phyloP scores from a whole-genome alignment of 176 grass and related monocot genomes.

The Hsuehochloa calcarea region DNA sequence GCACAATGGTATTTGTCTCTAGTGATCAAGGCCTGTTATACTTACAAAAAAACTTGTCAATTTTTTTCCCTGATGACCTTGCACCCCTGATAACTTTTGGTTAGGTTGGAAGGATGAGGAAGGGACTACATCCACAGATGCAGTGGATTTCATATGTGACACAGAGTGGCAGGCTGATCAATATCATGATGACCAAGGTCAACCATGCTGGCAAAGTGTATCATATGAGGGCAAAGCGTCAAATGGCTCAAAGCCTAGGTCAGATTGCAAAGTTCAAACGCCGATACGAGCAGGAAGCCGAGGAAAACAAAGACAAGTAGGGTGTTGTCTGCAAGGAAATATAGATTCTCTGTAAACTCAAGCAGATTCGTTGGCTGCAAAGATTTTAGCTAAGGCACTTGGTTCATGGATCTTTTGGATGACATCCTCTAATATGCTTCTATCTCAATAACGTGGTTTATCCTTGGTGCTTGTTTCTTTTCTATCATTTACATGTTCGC shows the following conservation, averaged over 20 bases:
- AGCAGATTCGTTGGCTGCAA: no score
- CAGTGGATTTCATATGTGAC: constrained; percentile 71
- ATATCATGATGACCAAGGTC: constrained; percentile 60
- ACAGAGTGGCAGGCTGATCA: constrained; percentile 54
- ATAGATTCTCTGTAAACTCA: not conserved
- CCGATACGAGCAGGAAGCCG: constrained; percentile 32
- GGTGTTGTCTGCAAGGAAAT: not conserved
- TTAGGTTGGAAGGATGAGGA: constrained; percentile 48
- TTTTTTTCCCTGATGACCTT: not conserved
- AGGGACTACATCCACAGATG: constrained; percentile 66
- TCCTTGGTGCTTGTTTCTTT: not conserved
- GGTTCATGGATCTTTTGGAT: not conserved
- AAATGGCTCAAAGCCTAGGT: constrained; percentile 59
- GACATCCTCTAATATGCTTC: not conserved
- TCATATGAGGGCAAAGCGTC: constrained; percentile 59
- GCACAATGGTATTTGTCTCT: not conserved
- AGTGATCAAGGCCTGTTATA: not conserved
- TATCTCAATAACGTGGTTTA: not conserved
- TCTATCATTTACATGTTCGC: not conserved
- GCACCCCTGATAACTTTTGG: not conserved
- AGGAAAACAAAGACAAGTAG: constrained; percentile 35
- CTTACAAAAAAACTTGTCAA: not conserved
- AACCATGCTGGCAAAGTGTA: constrained; percentile 53
- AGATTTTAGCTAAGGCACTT: not conserved
- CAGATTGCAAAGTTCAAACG: constrained; percentile 54